Conservation (phyloP, 192 early-diverging fungal genomes). For the Linnemannia hyalina region DNA sequence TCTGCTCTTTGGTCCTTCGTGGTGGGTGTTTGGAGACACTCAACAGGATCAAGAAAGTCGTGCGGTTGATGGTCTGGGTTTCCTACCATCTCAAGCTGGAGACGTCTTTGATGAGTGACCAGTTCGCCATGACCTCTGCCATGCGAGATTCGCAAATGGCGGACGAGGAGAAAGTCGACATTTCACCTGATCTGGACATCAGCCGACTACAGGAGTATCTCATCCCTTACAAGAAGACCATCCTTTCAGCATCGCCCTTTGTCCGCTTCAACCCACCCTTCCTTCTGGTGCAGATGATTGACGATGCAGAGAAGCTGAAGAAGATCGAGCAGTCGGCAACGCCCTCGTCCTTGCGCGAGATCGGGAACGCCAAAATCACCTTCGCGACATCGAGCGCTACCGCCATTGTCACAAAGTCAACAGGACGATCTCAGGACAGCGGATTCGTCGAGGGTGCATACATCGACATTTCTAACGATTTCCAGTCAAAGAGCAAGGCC, state of each 20-base stretch:
- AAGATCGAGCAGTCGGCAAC: conserved; percentile 44
- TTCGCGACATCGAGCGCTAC: conserved; percentile 19
- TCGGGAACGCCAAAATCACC: conserved; percentile 45
- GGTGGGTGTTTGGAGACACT: conserved; percentile 81
- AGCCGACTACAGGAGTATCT: conserved; percentile 59
- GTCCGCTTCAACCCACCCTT: conserved; percentile 91
- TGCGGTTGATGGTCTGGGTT: conserved; percentile 87
- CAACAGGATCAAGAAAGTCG: conserved; percentile 83
- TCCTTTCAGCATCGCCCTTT: conserved; percentile 90
- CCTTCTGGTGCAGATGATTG: conserved; percentile 74
- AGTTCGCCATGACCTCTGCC: conserved; percentile 74
- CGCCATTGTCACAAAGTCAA: conserved; percentile 38
- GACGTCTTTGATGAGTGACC: conserved; percentile 80
- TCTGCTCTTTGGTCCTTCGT: conserved; percentile 91
- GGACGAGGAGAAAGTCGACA: conserved; percentile 32
- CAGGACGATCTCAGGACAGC: conserved; percentile 54
- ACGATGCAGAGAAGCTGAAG: conserved; percentile 66
- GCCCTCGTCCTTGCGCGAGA: conserved; percentile 28
- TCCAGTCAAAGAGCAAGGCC: conserved; percentile 57
- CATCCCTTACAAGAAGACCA: conserved; percentile 73
- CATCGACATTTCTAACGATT: conserved; percentile 60
- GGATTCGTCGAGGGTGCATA: conserved; percentile 58
- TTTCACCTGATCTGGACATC: conserved; percentile 42
- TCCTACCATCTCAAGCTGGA: conserved; percentile 93
- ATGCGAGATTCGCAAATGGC: conserved; percentile 20